phyloP scores from a whole-genome alignment of 2,329 filamentous ascomycete genomes.

The Talaromyces sp. region DNA sequence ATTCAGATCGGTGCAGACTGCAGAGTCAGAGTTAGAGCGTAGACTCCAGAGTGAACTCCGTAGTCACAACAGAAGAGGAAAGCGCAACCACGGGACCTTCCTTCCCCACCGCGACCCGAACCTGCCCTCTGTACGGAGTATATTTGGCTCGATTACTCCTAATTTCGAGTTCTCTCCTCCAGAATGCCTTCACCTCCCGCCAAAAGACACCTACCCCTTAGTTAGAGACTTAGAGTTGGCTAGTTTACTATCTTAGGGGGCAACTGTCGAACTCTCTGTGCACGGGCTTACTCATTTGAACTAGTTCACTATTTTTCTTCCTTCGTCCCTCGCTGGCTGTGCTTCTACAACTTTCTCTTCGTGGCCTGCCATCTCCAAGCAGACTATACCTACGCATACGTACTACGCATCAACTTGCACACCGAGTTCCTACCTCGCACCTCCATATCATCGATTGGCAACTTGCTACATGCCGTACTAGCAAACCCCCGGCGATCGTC shows the following conservation, averaged over 20 bases:
- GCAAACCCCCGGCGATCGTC: constrained; percentile 12
- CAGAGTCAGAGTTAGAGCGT: too few relatives aligned
- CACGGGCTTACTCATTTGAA: neutral
- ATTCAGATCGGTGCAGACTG: neutral
- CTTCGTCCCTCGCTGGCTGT: neutral
- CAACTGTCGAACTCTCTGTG: neutral
- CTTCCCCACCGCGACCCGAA: constrained; percentile 3
- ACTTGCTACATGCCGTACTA: constrained; percentile 12
- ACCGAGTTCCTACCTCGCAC: neutral
- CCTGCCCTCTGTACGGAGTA: too few relatives aligned
- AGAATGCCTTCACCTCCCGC: neutral
- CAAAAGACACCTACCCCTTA: neutral
- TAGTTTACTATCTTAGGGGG: neutral
- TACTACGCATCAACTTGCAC: neutral
- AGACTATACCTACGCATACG: neutral
- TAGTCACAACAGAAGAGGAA: neutral
- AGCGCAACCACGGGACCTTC: neutral
- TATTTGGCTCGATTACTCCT: neutral
- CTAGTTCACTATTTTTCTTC: neutral
- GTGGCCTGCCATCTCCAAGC: neutral
- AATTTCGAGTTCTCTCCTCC: neutral
- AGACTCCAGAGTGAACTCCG: neutral
- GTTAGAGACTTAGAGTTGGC: too few relatives aligned
- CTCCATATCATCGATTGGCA: neutral
- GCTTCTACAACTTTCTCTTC: neutral